These are phyloP conservation scores for Diaporthe citri DNA, from an alignment of 2,329 filamentous ascomycete genomes.

Conservation along the genomic window DNA sequence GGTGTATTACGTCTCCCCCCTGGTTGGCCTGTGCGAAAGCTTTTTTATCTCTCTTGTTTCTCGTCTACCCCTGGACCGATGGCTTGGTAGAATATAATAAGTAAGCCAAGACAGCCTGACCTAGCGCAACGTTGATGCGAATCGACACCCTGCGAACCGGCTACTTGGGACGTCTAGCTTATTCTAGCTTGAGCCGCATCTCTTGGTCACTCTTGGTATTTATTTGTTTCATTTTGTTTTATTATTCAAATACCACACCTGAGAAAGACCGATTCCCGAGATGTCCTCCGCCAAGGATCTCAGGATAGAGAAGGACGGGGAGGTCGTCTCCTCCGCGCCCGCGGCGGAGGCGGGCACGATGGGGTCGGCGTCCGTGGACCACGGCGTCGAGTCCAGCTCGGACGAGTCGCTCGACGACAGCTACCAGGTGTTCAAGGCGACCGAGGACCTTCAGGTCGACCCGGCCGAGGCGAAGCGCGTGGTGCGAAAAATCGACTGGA, in stretches of 20 bases:
- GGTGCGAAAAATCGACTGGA: conserved; percentile 50
- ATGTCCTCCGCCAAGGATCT: conserved; percentile 33
- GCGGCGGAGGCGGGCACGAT: background rate
- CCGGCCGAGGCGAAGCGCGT: conserved; percentile 47
- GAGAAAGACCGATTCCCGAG: background rate
- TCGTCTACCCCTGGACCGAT: background rate
- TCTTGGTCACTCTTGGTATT: background rate
- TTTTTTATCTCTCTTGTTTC: background rate
- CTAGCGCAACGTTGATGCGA: background rate
- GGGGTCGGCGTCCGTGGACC: conserved; percentile 1
- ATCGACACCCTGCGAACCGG: conserved; percentile 7
- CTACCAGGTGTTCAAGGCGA: conserved; percentile 48
- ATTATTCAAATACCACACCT: background rate
- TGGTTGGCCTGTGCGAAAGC: background rate
- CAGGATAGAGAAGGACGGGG: conserved; percentile 31
- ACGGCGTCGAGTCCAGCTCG: conserved; percentile 41
- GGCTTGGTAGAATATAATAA: background rate
- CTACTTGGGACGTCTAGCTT: conserved; percentile 8
- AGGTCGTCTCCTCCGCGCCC: background rate
- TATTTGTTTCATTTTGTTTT: background rate
- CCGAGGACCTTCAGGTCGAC: conserved; percentile 44
- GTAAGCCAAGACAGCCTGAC: conserved; percentile 3
- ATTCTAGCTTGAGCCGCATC: background rate
- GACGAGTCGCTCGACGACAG: conserved; percentile 49
- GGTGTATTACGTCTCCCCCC: background rate